Evolutionary conservation across 2,329 filamentous ascomycete species (phyloP).

Genomic region (Aspergillus tanneri): DNA sequence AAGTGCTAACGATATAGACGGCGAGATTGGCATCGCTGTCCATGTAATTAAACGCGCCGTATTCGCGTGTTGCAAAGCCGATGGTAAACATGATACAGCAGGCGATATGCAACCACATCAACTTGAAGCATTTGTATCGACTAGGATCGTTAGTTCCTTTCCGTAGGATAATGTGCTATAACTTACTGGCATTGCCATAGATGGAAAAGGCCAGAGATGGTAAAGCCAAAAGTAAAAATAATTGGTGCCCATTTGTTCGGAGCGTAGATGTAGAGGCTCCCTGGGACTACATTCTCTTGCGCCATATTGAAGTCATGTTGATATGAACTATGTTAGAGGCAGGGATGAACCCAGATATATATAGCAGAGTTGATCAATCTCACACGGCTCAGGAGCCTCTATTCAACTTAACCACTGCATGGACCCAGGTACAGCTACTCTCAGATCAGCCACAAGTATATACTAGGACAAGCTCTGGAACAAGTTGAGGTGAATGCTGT

Average conservation of each 20-base stretch:
- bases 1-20: slow-evolving; percentile 48
- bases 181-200: slow-evolving; percentile 58
- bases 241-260: slow-evolving; percentile 57
- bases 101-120: slow-evolving; percentile 56
- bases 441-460: too few species aligned
- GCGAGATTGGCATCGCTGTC: slow-evolving; percentile 38
- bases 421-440: too few species aligned
- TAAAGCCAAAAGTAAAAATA: slow-evolving; percentile 52
- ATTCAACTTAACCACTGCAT: too few species aligned
- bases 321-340: too few species aligned
- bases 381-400: too few species aligned
- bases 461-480: too few species aligned
- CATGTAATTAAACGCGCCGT: slow-evolving; percentile 53
- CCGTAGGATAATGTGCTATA: too few species aligned
- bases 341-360: too few species aligned
- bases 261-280: slow-evolving; percentile 50
- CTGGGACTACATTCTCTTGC: too few species aligned
- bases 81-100: slow-evolving; percentile 55
- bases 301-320: too few species aligned
- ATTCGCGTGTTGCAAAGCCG: slow-evolving; percentile 57
- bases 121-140: slow-evolving; percentile 57
- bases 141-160: slow-evolving; percentile 36
- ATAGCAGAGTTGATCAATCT: too few species aligned
- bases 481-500: too few species aligned
- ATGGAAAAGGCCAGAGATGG: slow-evolving; percentile 40